Evolutionary conservation across 2,329 filamentous ascomycete genomes (phyloP), one percentile per base, ranked within the genome.

Genomic region (Calonectria leucothoes): DNA sequence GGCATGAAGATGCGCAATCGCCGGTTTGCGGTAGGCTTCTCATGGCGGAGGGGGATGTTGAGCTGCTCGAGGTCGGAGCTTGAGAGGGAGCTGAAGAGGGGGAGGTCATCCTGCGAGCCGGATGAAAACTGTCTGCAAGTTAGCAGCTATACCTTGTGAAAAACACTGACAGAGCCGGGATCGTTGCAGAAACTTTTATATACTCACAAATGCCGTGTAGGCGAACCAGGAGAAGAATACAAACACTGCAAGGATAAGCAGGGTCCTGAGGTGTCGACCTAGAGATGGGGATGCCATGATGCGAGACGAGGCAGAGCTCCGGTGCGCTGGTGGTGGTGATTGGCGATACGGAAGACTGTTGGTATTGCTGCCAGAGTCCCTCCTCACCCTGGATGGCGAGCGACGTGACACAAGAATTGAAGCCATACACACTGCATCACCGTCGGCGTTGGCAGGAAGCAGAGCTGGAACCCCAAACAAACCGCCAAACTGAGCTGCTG

Each of bases 1-100:
- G 83, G 81, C 83, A 85, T 83, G 74, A 86, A 85, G 66, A 85
- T 73, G n/a, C 81, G 82, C 14, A 85, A 75, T 1, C 76, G 82
- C 0, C 81, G 81, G 0, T 76, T 67, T n/a, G 73, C 49, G 52
- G 49, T 77, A 23, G 57, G 15, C 12, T 66, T 51, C 20, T 14
- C 48, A 33, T 75, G 20, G 35, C 49, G 55, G 6, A n/a, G 35
- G 35, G 76, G 77, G 0, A 70, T 15, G 0, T 49, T 15, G 14
- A 81, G 76, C 12, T n/a, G 4, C 1, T 64, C 33, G 2, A 81
- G 42, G 4, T 79, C 71, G 5, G 35, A 10, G 8, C 10, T n/a
- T 0, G 79, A 74, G 37, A 80, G 39, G 6, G 25, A 14, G 17
- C 12, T 20, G 3, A 55, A 27, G 12, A 51, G 29, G 2, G 73